phyloP scores from a whole-genome alignment of 2,329 filamentous ascomycete genomes.

The Colletotrichum gloeosporioides region DNA sequence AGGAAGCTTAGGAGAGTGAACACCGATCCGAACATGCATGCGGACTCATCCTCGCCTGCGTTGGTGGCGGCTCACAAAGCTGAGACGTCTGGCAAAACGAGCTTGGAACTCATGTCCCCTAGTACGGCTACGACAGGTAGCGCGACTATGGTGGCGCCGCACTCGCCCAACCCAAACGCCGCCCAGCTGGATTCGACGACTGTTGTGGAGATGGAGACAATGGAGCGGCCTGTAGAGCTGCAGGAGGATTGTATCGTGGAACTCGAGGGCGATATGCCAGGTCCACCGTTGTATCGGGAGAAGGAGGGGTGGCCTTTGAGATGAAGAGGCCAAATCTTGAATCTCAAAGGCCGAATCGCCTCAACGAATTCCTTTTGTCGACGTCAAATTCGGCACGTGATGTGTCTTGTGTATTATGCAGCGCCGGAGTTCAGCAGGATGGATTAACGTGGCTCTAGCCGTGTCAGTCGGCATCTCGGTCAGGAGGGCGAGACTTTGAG shows the following conservation, averaged over 20 bases:
- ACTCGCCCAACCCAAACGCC: background rate
- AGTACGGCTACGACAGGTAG: background rate
- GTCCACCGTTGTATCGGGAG: slow-evolving; percentile 15
- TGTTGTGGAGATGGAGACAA: slow-evolving; percentile 14
- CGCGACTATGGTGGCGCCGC: background rate
- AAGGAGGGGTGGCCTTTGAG: slow-evolving; percentile 14
- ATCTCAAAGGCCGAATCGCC: background rate
- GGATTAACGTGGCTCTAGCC: background rate
- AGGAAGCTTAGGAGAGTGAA: background rate
- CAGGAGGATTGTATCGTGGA: slow-evolving; percentile 5
- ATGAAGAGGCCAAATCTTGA: background rate
- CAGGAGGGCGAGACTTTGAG: background rate
- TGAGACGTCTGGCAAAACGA: background rate
- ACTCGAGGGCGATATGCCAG: slow-evolving; percentile 19
- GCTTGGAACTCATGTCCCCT: background rate
- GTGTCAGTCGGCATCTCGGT: background rate
- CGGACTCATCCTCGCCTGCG: background rate
- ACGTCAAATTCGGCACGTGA: background rate
- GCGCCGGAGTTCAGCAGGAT: slow-evolving; percentile 7
- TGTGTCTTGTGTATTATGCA: background rate
- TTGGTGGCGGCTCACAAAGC: background rate
- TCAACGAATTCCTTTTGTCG: background rate
- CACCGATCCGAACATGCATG: background rate
- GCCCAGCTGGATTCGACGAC: slow-evolving; percentile 12
- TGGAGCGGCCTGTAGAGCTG: slow-evolving; percentile 16